Base-by-base conservation (phyloP, 352 stramenopile species). In the Globisporangium spiculum region DNA sequence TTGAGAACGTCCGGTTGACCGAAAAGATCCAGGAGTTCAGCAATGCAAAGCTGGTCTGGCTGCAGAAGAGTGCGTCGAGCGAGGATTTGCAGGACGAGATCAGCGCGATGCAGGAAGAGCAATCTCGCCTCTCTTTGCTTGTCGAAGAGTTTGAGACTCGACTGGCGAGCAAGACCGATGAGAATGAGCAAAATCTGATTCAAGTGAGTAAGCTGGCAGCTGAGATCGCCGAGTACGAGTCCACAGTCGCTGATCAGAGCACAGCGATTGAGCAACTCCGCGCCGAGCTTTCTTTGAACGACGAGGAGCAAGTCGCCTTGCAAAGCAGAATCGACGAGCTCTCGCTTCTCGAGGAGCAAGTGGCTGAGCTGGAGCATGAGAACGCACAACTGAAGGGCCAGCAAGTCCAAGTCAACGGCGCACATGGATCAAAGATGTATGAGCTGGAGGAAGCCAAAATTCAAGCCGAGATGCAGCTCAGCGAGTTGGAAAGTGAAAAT, bases 51-150 rank as follows among this genome's bases (percentile, higher is more conserved):
- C n/a, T 66, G 6, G 54, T 50, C 12, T 76, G 66, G 70, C 61
- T 76, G 10, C 57, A 78, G 55, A 72, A 68, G 54, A 69, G 66
- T 20, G 73, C 66, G 34, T 72, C 60, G 4, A 73, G 68, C 24
- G 68, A 77, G 10, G 71, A 77, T 48, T 61, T 77, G 6, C 65
- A 68, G 30, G 58, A 64, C 6, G 71, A 77, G 57, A 68, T 77
- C 36, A 55, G 63, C 4, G 69, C 63, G 20, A 72, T 72, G 68
- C 70, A 61, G n/a, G 61, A 75, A 65, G 63, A 73, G 26, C 73
- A 66, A 16, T 70, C 64, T 62, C 66, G 54, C 12, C 65, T 63
- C 12, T 50, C 32, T 12, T 18, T 61, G 38, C 57, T 52, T 18
- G 26, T 58, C 14, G 63, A 68, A 36, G 63, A 63, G 53, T 34